Percentiles rank a stretch among this genome's conserved stretches.
These are phyloP conservation scores for Mallotus japonicus DNA, from an alignment of 441 rosid species.

Conservation along the genomic window DNA sequence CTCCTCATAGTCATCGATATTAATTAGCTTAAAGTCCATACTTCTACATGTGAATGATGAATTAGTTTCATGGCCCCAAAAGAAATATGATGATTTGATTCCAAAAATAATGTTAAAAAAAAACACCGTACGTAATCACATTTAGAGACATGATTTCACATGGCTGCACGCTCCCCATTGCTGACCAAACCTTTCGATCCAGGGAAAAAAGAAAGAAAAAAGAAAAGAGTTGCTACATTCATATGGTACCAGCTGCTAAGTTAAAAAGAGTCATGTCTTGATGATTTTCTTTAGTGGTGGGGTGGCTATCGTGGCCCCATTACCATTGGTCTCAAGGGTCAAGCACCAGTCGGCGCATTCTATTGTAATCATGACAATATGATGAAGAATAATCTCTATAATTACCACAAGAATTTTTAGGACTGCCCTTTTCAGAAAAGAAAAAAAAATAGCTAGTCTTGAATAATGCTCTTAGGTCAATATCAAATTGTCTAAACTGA, in stretches of 20 bases:
- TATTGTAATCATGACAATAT: conserved; percentile 30
- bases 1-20: not conserved
- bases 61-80: not conserved
- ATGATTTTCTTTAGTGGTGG: not conserved
- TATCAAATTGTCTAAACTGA: too few relatives aligned
- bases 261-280: not conserved
- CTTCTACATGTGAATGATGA: not conserved
- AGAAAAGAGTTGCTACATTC: not conserved
- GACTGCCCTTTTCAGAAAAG: too few relatives aligned
- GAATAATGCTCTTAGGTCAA: too few relatives aligned
- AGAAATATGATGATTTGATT: conserved; percentile 18
- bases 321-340: conserved; percentile 12
- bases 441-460: too few relatives aligned
- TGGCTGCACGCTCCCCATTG: conserved; percentile 35
- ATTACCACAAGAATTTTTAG: not conserved
- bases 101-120: conserved; percentile 1
- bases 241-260: not conserved
- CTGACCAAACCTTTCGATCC: conserved; percentile 16
- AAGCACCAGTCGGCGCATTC: conserved; percentile 27
- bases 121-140: conserved; percentile 6
- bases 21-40: not conserved
- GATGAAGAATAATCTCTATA: conserved; percentile 15
- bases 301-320: conserved; percentile 24
- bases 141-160: conserved; percentile 40
- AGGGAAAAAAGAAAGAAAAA: not conserved